A percentile compares a stretch with the other conserved stretches of the same genome.
These are phyloP conservation scores for Solanum medicagineum DNA, from an alignment of 257 asterid species.

Conservation along the genomic window DNA sequence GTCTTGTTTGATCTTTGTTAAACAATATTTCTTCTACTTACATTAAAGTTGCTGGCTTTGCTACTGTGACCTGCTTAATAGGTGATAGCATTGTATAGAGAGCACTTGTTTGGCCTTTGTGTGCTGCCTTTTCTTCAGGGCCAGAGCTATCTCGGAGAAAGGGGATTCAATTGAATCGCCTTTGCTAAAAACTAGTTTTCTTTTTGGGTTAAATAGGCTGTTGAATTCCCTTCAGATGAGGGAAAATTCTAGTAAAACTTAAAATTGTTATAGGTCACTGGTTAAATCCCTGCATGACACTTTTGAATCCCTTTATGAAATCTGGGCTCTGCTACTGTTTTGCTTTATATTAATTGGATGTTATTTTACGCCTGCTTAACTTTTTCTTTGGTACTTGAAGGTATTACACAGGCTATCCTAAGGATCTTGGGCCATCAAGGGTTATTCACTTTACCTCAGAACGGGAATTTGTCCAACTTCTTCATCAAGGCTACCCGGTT, in stretches of 20 bases:
- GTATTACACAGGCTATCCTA: conserved; percentile 82
- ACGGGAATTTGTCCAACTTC: conserved; percentile 91
- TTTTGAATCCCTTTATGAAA: not conserved
- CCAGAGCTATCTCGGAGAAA: not conserved
- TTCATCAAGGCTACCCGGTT: conserved; percentile 81
- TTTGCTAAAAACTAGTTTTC: not conserved
- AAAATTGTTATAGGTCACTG: not conserved
- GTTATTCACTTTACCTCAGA: conserved; percentile 81
- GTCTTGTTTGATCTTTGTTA: not conserved
- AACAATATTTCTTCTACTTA: not conserved
- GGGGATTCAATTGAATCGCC: not conserved
- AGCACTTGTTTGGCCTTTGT: not conserved
- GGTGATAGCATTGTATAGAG: not conserved
- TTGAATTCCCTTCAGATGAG: not conserved
- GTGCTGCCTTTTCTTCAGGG: not conserved
- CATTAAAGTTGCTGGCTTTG: not conserved
- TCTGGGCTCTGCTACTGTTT: not conserved
- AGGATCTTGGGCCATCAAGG: conserved; percentile 86
- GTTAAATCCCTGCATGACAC: not conserved
- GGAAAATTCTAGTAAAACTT: not conserved
- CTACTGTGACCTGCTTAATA: not conserved
- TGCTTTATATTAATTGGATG: not conserved
- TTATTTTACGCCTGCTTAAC: not conserved
- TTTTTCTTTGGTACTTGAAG: conserved; percentile 22
- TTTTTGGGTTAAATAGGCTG: not conserved